Evolutionary conservation across 345 rosid species (phyloP).

Genomic region (Populus deltoides): DNA sequence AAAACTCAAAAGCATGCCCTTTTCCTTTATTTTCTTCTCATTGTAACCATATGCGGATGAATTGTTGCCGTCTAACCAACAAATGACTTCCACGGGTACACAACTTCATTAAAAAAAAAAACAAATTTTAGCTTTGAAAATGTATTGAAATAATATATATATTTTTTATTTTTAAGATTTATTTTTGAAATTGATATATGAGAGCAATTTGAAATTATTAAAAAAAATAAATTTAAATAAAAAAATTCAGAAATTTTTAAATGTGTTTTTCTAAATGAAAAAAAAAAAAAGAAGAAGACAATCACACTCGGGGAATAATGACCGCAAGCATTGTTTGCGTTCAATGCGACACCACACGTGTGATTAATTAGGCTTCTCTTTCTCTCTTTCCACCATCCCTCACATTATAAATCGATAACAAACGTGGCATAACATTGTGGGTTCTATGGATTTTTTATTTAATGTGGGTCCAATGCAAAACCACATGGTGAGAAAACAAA

Average conservation of each 20-base stretch:
- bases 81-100: conserved; percentile 21
- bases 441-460: background rate
- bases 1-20: background rate
- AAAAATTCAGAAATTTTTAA: no score
- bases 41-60: background rate
- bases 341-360: conserved; percentile 11
- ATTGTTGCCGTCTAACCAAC: conserved; percentile 29
- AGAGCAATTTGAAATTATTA: no score
- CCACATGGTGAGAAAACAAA: background rate
- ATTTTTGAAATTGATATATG: no score
- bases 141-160: no score
- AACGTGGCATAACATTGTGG: background rate
- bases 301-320: no score
- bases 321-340: conserved; percentile 2
- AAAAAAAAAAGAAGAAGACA: no score
- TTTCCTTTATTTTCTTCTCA: background rate
- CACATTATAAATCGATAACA: background rate
- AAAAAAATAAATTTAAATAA: no score
- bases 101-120: background rate
- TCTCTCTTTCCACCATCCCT: background rate
- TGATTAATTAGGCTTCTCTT: background rate
- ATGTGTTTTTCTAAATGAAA: no score
- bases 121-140: background rate
- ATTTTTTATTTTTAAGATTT: no score
- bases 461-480: background rate